These are phyloP conservation scores for Gamsiella multidivaricata DNA, from an alignment of 192 early-diverging fungal genomes.

Conservation along the genomic window DNA sequence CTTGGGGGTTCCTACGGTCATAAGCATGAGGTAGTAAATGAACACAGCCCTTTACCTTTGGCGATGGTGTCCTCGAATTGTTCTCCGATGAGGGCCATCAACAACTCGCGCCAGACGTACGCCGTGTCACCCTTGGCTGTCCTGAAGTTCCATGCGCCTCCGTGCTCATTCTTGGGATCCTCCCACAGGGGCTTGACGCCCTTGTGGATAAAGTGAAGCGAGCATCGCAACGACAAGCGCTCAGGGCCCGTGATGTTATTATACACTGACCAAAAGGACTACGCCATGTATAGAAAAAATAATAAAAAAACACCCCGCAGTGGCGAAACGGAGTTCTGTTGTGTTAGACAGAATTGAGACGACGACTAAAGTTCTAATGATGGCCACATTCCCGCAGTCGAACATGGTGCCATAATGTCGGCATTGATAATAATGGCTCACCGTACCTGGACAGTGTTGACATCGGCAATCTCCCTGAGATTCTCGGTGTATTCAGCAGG, in stretches of 20 bases:
- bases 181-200: slow-evolving; percentile 63
- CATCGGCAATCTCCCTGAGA: slow-evolving; percentile 56
- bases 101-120: slow-evolving; percentile 60
- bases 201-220: slow-evolving; percentile 63
- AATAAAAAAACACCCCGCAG: background rate
- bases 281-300: background rate
- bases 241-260: slow-evolving; percentile 63
- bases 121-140: slow-evolving; percentile 57
- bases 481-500: slow-evolving; percentile 61
- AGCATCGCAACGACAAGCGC: slow-evolving; percentile 44
- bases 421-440: background rate
- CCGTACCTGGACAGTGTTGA: slow-evolving; percentile 61
- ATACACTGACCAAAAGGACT: slow-evolving; percentile 62
- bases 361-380: too few relatives aligned
- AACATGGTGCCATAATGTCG: too few relatives aligned
- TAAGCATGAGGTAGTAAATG: too few relatives aligned
- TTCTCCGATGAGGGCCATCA: slow-evolving; percentile 63
- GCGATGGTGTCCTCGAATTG: slow-evolving; percentile 60
- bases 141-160: slow-evolving; percentile 63
- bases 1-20: too few relatives aligned
- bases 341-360: background rate
- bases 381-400: too few relatives aligned
- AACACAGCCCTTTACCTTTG: slow-evolving; percentile 46
- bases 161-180: slow-evolving; percentile 63
- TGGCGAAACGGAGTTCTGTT: slow-evolving; percentile 14